Percentiles rank a stretch among this genome's conserved stretches.
Conservation (phyloP, 306 rosid genomes). For the Begonia masoniana region DNA sequence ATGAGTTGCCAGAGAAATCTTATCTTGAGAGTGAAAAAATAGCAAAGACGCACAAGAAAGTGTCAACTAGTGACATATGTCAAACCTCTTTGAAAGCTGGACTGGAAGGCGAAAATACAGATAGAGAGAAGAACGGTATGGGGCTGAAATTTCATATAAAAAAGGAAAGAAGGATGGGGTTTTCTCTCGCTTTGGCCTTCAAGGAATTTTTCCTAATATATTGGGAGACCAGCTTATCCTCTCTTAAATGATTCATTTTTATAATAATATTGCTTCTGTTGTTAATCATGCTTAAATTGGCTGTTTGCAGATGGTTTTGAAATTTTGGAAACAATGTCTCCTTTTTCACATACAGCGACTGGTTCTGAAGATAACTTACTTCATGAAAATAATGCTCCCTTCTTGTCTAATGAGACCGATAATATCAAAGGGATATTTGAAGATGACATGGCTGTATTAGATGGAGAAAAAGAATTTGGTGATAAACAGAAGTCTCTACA, state of each 20-base stretch:
- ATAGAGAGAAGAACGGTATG: constrained; percentile 47
- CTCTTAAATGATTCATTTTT: neutral
- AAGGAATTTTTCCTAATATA: too few species aligned
- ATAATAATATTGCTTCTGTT: too few species aligned
- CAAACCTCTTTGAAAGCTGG: constrained; percentile 26
- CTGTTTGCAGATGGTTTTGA: constrained; percentile 29
- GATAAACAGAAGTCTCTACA: constrained; percentile 33
- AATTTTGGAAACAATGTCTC: constrained; percentile 9
- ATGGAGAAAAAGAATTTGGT: constrained; percentile 18
- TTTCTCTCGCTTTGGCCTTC: too few species aligned
- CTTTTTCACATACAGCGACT: constrained; percentile 18
- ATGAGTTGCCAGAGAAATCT: constrained; percentile 20
- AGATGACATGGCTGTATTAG: constrained; percentile 12
- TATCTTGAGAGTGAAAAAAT: constrained; percentile 21
- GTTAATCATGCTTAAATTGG: constrained; percentile 5
- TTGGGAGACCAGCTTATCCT: constrained; percentile 1
- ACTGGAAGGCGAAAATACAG: constrained; percentile 18
- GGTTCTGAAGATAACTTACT: constrained; percentile 14
- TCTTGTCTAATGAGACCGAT: constrained; percentile 8
- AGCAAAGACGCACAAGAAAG: constrained; percentile 43
- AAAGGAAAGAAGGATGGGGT: too few species aligned
- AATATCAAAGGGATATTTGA: constrained; percentile 12
- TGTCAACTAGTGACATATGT: constrained; percentile 26
- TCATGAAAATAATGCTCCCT: neutral
- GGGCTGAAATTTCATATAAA: constrained; percentile 5